Evolutionary conservation across 345 rosid genomes (phyloP).

Genomic region (Microthlaspi erraticum): DNA sequence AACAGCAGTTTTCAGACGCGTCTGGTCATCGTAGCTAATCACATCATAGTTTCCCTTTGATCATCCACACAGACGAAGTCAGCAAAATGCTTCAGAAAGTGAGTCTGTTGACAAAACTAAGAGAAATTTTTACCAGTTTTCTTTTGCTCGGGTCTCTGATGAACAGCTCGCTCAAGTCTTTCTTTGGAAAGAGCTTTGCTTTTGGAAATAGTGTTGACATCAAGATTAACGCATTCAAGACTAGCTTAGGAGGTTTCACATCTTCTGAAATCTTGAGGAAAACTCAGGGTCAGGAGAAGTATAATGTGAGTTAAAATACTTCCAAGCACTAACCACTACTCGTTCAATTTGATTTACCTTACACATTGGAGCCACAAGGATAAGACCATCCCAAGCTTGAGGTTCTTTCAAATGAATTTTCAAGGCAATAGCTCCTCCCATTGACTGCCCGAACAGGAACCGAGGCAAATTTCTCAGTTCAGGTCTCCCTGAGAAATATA

Average conservation of each 20-base stretch:
- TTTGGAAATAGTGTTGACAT: slow-evolving; percentile 68
- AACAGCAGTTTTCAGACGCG: slow-evolving; percentile 72
- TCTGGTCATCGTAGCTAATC: slow-evolving; percentile 62
- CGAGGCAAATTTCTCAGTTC: slow-evolving; percentile 71
- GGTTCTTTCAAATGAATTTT: slow-evolving; percentile 81
- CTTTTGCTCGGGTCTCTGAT: slow-evolving; percentile 75
- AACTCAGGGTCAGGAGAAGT: slow-evolving; percentile 50
- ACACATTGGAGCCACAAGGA: slow-evolving; percentile 97
- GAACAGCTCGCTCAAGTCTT: slow-evolving; percentile 67
- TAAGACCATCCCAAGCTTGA: slow-evolving; percentile 84
- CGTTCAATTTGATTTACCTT: slow-evolving; percentile 57
- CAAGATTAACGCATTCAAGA: slow-evolving; percentile 57
- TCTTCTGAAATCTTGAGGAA: slow-evolving; percentile 81
- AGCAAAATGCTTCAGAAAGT: slow-evolving; percentile 6
- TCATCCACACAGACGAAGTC: neutral
- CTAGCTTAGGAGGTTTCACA: slow-evolving; percentile 63
- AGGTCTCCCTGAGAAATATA: slow-evolving; percentile 62
- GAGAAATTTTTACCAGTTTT: slow-evolving; percentile 57
- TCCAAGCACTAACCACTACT: neutral
- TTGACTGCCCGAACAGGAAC: slow-evolving; percentile 89
- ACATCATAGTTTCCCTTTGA: slow-evolving; percentile 56
- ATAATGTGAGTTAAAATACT: neutral
- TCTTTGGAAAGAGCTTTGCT: slow-evolving; percentile 85
- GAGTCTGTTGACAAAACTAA: neutral
- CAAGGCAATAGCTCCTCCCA: slow-evolving; percentile 96